Base-by-base conservation (phyloP, 805 yeast species). In the Ogataea polymorpha region DNA sequence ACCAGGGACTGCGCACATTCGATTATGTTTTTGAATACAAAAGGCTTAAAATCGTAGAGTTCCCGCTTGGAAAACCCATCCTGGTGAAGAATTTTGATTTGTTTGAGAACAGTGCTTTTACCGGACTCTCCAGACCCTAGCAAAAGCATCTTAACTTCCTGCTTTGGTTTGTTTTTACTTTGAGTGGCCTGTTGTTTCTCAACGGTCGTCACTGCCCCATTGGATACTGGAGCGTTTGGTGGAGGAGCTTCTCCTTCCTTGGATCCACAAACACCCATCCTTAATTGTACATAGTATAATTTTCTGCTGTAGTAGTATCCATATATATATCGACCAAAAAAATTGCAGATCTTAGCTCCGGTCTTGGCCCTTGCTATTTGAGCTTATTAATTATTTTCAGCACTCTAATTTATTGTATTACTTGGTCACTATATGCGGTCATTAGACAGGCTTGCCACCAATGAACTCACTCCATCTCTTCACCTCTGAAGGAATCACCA, bases 401-500 rank as follows among this genome's bases (percentile, higher is more conserved):
- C 30, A 15, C 2, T 24, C 27, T 23, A 25, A 35, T 17, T 23
- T 20, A 25, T 38, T 25, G 24, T 26, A 31, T 38, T 39, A 20
- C 32, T 32, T 33, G 27, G 27, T 38, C 31, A 32, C 30, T 43
- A 27, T 30, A n/a, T 25, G 16, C n/a, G 13, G 23, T 42, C 23
- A 26, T 36, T 30, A 40, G 56, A 88, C 90, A 39, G 95, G 93
- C 73, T 87, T 90, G 39, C 95, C 96, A 44, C 95, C 96, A 59
- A 93, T 79, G 59, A 85, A 93, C 64, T 91, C 97, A 69, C 96
- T 87, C 99, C 99, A 93, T 67, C 97, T 79, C 60, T 72, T 75
- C 39, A 89, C 98, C 70, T 93, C 98, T 15, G 67, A 58, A 42
- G 99, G 98, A 52, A 91, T 77, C 21, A 63, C 67, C 41, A 81